Base-by-base conservation (phyloP, 116 monocot species). In the Trichopus zeylanicus region DNA sequence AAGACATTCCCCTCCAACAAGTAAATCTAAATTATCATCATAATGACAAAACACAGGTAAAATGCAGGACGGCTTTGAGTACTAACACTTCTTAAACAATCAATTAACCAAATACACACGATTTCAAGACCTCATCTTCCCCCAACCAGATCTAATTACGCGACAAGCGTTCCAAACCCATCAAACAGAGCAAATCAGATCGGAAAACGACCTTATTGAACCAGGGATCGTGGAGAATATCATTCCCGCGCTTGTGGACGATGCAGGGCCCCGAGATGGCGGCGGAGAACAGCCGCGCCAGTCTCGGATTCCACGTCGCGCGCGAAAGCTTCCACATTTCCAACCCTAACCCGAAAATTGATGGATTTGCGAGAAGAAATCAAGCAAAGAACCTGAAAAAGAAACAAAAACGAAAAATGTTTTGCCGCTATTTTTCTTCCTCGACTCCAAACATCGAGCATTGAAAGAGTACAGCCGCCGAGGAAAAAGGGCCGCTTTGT, bases 221-320 rank as follows among this genome's bases (percentile, higher is more conserved):
- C 91, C 87, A 97, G 0, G 97, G 97, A 82, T 97, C 97, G 47
- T 97, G 91, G 57, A 97, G 91, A 38, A 97, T 97, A 48, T 97
- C 97, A 11, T 79, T 97, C 29, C 97, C 97, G 7, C 91, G 84
- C 88, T 97, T 97, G 65, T 85, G 75, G 26, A 97, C 90, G 82
- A 97, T 91, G 64, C 87, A 91, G 12, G 97, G 97, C 13, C 84
- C 90, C 0, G 91, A 68, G 25, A 84, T 71, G 52, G 79, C 81
- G 20, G 65, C 66, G 46, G 97, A 91, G 51, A 83, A 65, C 29
- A 75, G 34, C 70, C 89, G 72, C 46, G 34, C 64, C 59, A 77
- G 84, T 53, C 72, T 65, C 64, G 85, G 63, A 11, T 53, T 69
- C 78, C 66, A 65, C 61, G 72, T 72, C 4, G 53, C 67, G 25